Evolutionary conservation across 2,329 filamentous ascomycete species (phyloP).

Genomic region (Thielaviopsis cerberus): DNA sequence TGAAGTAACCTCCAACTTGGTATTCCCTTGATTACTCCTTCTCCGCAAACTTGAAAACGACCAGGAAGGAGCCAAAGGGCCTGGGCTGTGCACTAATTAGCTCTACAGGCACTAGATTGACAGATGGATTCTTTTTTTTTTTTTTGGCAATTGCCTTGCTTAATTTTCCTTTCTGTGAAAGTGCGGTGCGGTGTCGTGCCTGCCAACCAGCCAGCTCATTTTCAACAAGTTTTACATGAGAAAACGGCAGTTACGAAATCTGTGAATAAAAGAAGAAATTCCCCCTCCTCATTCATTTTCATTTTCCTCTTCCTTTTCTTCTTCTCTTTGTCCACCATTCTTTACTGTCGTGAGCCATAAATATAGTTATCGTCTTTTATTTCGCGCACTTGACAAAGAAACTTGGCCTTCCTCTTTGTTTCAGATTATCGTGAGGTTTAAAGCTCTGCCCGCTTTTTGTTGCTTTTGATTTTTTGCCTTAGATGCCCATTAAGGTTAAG

Average conservation of each 20-base stretch:
- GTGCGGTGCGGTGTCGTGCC: too few species aligned
- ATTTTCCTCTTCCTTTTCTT: background rate
- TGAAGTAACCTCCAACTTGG: background rate
- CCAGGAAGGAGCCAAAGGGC: background rate
- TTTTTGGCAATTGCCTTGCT: background rate
- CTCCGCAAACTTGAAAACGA: background rate
- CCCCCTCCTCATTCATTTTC: background rate
- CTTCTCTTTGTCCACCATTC: background rate
- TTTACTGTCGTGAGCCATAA: background rate
- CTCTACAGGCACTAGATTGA: background rate
- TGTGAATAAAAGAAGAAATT: background rate
- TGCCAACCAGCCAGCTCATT: background rate
- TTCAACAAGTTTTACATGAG: background rate
- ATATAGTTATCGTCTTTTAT: background rate
- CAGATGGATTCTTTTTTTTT: background rate
- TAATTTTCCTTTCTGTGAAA: background rate
- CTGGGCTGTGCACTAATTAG: background rate
- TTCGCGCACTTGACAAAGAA: background rate
- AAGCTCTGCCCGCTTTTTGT: background rate
- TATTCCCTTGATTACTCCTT: background rate
- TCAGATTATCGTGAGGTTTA: background rate
- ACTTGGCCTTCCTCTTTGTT: background rate
- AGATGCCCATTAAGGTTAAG: slow-evolving; percentile 12
- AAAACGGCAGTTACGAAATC: background rate
- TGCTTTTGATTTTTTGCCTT: background rate